phyloP scores from a whole-genome alignment of 1,284 basidiomycete genomes.

The Gomphus bonarii region DNA sequence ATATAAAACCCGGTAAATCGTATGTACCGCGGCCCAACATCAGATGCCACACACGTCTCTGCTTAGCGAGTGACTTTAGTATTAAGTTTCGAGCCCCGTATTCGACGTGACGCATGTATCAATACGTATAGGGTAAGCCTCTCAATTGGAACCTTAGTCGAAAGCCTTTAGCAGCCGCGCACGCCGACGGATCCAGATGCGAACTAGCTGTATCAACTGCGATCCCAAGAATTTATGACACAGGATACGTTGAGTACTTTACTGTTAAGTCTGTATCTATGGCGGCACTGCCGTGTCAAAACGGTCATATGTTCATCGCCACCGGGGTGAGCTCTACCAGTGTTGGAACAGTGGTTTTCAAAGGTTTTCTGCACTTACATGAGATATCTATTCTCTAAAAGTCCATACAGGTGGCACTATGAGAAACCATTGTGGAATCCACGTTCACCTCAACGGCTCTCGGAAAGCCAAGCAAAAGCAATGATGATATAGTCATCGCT shows the following conservation, averaged over 20 bases:
- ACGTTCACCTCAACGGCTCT: too few relatives aligned
- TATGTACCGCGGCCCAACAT: background rate
- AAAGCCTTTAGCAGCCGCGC: background rate
- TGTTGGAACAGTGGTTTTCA: background rate
- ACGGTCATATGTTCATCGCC: too few relatives aligned
- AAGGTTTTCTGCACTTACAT: background rate
- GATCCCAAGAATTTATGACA: background rate
- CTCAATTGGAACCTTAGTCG: background rate
- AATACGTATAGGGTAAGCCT: background rate
- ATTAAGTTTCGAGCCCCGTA: background rate
- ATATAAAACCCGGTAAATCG: too few relatives aligned
- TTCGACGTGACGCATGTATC: background rate
- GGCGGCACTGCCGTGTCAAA: too few relatives aligned
- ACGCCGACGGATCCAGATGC: background rate
- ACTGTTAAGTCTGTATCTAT: too few relatives aligned
- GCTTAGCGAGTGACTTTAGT: background rate
- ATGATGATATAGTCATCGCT: too few relatives aligned
- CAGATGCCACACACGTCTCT: background rate
- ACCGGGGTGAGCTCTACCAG: too few relatives aligned
- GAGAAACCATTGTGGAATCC: too few relatives aligned
- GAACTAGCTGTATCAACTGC: background rate
- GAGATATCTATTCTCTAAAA: background rate
- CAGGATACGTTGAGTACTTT: background rate
- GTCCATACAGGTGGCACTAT: background rate
- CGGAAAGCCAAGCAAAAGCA: too few relatives aligned